Conservation (phyloP, 1,284 basidiomycete genomes). For the Stereum hirsutum region DNA sequence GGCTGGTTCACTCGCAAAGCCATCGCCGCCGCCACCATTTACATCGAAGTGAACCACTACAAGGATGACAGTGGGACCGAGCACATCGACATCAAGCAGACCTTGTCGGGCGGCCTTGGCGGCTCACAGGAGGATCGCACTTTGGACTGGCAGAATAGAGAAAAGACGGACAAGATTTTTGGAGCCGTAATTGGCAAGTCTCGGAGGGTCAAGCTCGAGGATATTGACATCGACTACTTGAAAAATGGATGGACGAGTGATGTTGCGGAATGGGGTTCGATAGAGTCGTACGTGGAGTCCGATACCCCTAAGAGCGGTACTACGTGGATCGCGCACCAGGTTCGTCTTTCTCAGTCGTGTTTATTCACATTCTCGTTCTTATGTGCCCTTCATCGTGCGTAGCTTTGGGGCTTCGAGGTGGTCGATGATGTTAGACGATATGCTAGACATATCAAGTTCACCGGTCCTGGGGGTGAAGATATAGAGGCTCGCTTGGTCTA, state of each 20-base stretch:
- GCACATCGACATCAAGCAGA: conserved; percentile 54
- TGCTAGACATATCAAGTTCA: conserved; percentile 53
- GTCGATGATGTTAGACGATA: conserved; percentile 53
- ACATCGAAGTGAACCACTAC: conserved; percentile 49
- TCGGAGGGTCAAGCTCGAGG: conserved; percentile 21
- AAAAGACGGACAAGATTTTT: conserved; percentile 43
- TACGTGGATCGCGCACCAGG: conserved; percentile 29
- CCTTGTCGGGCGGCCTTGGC: conserved; percentile 47
- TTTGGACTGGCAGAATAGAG: conserved; percentile 40
- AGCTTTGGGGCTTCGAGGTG: conserved; percentile 68
- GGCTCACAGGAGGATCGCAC: conserved; percentile 44
- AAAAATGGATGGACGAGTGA: conserved; percentile 27
- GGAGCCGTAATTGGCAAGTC: conserved; percentile 44
- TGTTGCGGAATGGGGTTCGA: conserved; percentile 20
- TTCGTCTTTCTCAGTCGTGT: conserved; percentile 8
- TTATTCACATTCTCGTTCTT: not conserved
- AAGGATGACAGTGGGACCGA: conserved; percentile 45
- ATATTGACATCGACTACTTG: conserved; percentile 25
- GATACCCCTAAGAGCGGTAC: conserved; percentile 27
- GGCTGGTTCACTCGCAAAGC: conserved; percentile 51
- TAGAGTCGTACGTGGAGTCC: conserved; percentile 24
- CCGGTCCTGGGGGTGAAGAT: conserved; percentile 49
- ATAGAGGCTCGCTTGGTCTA: conserved; percentile 54
- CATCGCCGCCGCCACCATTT: conserved; percentile 42
- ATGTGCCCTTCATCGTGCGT: not conserved